These are phyloP conservation scores for Umbellularia californica DNA, from an alignment of 164 flowering plant species.

Conservation along the genomic window DNA sequence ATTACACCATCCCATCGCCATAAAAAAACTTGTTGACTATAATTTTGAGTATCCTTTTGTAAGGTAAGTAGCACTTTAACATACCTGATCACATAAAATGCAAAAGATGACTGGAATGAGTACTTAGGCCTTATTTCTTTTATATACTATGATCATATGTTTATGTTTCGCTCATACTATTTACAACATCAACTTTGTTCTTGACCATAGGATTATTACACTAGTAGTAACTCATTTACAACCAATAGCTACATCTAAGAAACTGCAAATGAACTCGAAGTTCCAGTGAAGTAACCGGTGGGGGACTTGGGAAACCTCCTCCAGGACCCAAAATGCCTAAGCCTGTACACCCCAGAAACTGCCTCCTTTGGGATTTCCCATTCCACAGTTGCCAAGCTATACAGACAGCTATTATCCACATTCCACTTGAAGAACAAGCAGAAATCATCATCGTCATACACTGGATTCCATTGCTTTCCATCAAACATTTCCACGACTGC, in stretches of 20 bases:
- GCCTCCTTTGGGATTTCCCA: constrained; percentile 58
- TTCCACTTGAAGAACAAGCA: constrained; percentile 44
- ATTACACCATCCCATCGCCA: too few relatives aligned
- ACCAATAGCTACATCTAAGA: constrained; percentile 15
- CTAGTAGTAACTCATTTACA: not conserved
- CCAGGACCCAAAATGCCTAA: constrained; percentile 54
- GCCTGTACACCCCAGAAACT: constrained; percentile 40
- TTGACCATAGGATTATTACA: not conserved
- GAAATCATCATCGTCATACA: constrained; percentile 58
- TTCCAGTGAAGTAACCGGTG: constrained; percentile 36
- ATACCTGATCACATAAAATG: too few relatives aligned
- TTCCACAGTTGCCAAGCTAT: constrained; percentile 43
- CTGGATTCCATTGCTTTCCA: constrained; percentile 38
- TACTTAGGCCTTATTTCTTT: too few relatives aligned
- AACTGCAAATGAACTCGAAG: constrained; percentile 53
- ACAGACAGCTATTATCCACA: constrained; percentile 14
- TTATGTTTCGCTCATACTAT: not conserved
- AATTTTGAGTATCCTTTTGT: too few relatives aligned
- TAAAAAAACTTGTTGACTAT: too few relatives aligned
- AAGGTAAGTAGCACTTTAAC: too few relatives aligned
- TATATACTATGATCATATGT: too few relatives aligned
- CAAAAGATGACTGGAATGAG: too few relatives aligned
- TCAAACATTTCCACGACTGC: constrained; percentile 50
- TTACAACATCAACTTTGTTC: not conserved
- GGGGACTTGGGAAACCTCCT: constrained; percentile 27